These are phyloP conservation scores for Acanthochlamys bracteata DNA, from an alignment of 106 monocot species.

Conservation along the genomic window DNA sequence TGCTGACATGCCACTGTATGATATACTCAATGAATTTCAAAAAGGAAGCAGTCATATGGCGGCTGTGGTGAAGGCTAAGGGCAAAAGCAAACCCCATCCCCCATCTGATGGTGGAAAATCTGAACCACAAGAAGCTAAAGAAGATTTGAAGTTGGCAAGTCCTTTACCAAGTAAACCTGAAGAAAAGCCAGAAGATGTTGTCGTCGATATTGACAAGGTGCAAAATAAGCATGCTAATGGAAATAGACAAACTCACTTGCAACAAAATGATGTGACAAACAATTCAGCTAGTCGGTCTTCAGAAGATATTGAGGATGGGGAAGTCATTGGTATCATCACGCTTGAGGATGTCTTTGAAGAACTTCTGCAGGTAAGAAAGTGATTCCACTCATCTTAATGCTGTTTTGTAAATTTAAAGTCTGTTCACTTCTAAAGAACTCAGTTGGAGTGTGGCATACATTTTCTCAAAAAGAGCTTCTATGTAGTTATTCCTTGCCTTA, in stretches of 20 bases:
- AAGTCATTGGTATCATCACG: conserved; percentile 97
- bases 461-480: no score
- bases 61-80: conserved; percentile 79
- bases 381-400: background rate
- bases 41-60: conserved; percentile 99
- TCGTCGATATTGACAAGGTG: conserved; percentile 58
- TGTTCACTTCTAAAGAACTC: no score
- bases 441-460: no score
- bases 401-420: no score
- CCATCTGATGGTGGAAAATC: conserved; percentile 17
- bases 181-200: conserved; percentile 24
- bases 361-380: conserved; percentile 61
- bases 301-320: conserved; percentile 85
- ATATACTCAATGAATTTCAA: conserved; percentile 99
- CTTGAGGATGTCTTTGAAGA: conserved; percentile 99
- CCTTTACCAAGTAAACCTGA: conserved; percentile 40
- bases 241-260: conserved; percentile 18
- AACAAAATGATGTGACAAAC: conserved; percentile 21
- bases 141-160: conserved; percentile 26
- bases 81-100: conserved; percentile 23
- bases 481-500: no score
- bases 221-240: conserved; percentile 26
- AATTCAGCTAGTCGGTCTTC: conserved; percentile 19
- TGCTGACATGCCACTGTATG: conserved; percentile 96
- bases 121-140: conserved; percentile 23